Evolutionary conservation across 2,329 filamentous ascomycete species (phyloP), one percentile per base, ranked within the genome.

Genomic region (Aaosphaeria pasadenensis): DNA sequence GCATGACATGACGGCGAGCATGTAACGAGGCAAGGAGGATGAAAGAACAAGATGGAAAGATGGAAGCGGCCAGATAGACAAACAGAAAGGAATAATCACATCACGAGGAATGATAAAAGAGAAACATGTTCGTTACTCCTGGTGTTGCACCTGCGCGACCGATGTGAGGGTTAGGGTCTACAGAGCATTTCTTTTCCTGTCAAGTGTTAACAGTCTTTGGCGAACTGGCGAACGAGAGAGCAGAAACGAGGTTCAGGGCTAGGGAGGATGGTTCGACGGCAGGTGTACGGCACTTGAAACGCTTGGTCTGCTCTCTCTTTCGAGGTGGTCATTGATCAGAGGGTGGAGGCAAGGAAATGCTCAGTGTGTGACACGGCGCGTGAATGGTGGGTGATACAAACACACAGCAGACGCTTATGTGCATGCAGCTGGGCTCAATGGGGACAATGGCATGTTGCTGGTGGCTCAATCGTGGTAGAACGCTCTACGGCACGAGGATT

Each of bases 291-390:
- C 17, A 24, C 17, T 45, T 55, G 55, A 59, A 57, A 57, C 55
- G 53, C 48, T 48, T 31, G 53, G 17, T 24, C 17, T 24, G 17
- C 17, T 24, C 17, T 24, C 17, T 24, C 17, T 24, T 24, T 24
- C 17, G 17, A 24, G 17, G 17, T 24, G 17, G 17, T 24, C 42
- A 38, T 40, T 53, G 55, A 55, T 43, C 46, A 54, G 51, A 55
- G 55, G 30, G 45, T 47, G 44, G 58, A 64, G 44, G 62, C 61
- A 66, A 65, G 63, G 56, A 59, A 57, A 47, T 52, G 53, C 47
- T 49, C 53, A 42, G 29, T 38, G 42, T 49, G 60, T 56, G 48
- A 49, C 48, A 63, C 57, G 46, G 45, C 52, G 55, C 53, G 56
- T 56, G 54, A 57, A 54, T 50, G 42, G 54, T 60, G 62, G 17